Percentiles rank a stretch among this genome's conserved stretches.
Conservation (phyloP, 345 rosid genomes). For the Salix dunnii region DNA sequence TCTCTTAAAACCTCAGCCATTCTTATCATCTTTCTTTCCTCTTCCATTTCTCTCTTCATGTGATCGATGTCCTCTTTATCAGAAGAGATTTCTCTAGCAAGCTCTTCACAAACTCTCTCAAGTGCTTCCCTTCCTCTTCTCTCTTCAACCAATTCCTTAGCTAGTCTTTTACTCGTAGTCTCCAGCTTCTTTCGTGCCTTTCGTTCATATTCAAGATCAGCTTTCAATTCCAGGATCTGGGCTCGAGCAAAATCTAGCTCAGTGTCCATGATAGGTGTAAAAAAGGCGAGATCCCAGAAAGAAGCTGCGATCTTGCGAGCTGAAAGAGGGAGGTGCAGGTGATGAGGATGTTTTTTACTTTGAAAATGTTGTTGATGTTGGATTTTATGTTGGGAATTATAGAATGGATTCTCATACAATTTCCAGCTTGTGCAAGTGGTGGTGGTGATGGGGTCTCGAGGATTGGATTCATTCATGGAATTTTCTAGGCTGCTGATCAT, state of each 20-base stretch:
- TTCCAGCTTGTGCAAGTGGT: constrained; percentile 61
- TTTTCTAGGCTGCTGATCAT: constrained; percentile 38
- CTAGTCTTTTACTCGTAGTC: constrained; percentile 54
- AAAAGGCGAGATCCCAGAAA: constrained; percentile 65
- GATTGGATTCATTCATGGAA: constrained; percentile 22
- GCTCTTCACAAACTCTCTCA: constrained; percentile 58
- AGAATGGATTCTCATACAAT: constrained; percentile 71
- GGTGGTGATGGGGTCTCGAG: constrained; percentile 35
- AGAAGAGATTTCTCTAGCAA: constrained; percentile 47
- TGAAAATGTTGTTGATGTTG: constrained; percentile 22
- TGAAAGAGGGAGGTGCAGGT: constrained; percentile 24
- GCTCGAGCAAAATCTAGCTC: constrained; percentile 45
- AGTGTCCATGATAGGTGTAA: constrained; percentile 49
- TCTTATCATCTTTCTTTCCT: constrained; percentile 73
- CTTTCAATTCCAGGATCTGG: constrained; percentile 61
- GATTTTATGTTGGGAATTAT: constrained; percentile 21
- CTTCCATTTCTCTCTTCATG: constrained; percentile 60
- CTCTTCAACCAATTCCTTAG: constrained; percentile 62
- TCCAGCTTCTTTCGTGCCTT: constrained; percentile 61
- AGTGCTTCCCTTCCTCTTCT: constrained; percentile 56
- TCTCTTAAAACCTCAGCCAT: constrained; percentile 77
- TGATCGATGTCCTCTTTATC: constrained; percentile 50
- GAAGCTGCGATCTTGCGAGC: constrained; percentile 45
- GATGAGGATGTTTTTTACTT: constrained; percentile 26
- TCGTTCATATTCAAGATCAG: constrained; percentile 64